phyloP scores from a whole-genome alignment of 2,329 filamentous ascomycete genomes.

The Colletotrichum eremochloae region DNA sequence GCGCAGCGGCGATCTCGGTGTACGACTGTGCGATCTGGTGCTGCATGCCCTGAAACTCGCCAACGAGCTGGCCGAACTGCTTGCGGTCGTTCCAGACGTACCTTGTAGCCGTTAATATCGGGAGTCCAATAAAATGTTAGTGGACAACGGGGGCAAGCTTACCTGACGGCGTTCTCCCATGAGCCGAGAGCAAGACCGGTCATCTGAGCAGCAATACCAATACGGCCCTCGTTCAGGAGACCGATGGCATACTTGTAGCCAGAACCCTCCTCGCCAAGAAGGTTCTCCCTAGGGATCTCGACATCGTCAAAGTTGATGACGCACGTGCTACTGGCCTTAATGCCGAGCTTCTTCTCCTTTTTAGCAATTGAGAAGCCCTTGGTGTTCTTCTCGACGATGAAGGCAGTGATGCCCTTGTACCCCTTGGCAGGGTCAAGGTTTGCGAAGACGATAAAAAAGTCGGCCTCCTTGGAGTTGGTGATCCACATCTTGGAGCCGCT shows the following conservation, averaged over 20 bases:
- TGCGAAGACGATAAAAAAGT: slow-evolving; percentile 97
- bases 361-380: slow-evolving; percentile 95
- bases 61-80: slow-evolving; percentile 94
- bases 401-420: slow-evolving; percentile 97
- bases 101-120: slow-evolving; percentile 51
- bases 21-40: slow-evolving; percentile 98
- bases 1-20: slow-evolving; percentile 91
- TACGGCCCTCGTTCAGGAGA: slow-evolving; percentile 94
- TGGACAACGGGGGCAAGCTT: slow-evolving; percentile 47
- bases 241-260: slow-evolving; percentile 99
- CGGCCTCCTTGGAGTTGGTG: slow-evolving; percentile 94
- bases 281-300: slow-evolving; percentile 86
- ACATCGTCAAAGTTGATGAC: slow-evolving; percentile 98
- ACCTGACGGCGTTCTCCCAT: slow-evolving; percentile 92
- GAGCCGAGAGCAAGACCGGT: slow-evolving; percentile 94
- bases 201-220: slow-evolving; percentile 99
- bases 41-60: slow-evolving; percentile 99
- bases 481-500: slow-evolving; percentile 99
- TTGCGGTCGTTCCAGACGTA: slow-evolving; percentile 99
- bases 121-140: neutral
- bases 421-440: slow-evolving; percentile 93
- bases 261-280: slow-evolving; percentile 89
- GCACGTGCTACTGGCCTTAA: slow-evolving; percentile 95
- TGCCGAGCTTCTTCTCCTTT: slow-evolving; percentile 99
- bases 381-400: slow-evolving; percentile 90